These are phyloP conservation scores for Eremochloa ophiuroides DNA, from an alignment of 176 grass and related monocot species.

Conservation along the genomic window DNA sequence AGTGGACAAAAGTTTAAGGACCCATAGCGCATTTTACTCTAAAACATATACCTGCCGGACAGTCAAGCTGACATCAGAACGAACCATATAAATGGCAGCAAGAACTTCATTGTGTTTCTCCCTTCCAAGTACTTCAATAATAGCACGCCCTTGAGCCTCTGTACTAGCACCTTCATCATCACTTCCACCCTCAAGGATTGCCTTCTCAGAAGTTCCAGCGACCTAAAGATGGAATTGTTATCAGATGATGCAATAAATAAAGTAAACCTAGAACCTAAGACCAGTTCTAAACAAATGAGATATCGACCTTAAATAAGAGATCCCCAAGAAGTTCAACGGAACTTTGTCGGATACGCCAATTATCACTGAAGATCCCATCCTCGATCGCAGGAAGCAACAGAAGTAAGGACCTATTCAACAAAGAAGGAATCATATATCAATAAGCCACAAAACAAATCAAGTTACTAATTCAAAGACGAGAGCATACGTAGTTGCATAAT, in stretches of 20 bases:
- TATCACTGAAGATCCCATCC: slow-evolving; percentile 96
- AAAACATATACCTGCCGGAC: slow-evolving; percentile 84
- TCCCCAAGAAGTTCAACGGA: slow-evolving; percentile 96
- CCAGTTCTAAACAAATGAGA: slow-evolving; percentile 17
- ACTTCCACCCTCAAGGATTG: slow-evolving; percentile 94
- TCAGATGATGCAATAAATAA: slow-evolving; percentile 5
- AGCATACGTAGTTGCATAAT: slow-evolving; percentile 86
- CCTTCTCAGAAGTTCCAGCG: slow-evolving; percentile 95
- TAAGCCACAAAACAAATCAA: slow-evolving; percentile 16
- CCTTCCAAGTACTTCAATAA: slow-evolving; percentile 90
- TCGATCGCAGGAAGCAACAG: slow-evolving; percentile 93
- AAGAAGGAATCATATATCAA: slow-evolving; percentile 33
- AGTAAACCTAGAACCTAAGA: not conserved
- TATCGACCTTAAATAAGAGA: slow-evolving; percentile 86
- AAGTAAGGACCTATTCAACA: slow-evolving; percentile 79
- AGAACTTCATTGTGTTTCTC: slow-evolving; percentile 94
- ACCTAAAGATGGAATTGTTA: slow-evolving; percentile 53
- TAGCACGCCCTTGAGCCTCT: slow-evolving; percentile 95
- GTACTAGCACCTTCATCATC: slow-evolving; percentile 99
- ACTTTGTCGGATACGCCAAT: slow-evolving; percentile 95
- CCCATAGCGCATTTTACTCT: too few relatives aligned
- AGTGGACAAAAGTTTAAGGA: too few relatives aligned
- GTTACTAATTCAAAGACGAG: not conserved
- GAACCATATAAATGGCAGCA: slow-evolving; percentile 99
- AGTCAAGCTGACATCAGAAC: slow-evolving; percentile 89